These are phyloP conservation scores for Aureobasidium melanogenum DNA, from an alignment of 2,329 filamentous ascomycete species.

Conservation along the genomic window DNA sequence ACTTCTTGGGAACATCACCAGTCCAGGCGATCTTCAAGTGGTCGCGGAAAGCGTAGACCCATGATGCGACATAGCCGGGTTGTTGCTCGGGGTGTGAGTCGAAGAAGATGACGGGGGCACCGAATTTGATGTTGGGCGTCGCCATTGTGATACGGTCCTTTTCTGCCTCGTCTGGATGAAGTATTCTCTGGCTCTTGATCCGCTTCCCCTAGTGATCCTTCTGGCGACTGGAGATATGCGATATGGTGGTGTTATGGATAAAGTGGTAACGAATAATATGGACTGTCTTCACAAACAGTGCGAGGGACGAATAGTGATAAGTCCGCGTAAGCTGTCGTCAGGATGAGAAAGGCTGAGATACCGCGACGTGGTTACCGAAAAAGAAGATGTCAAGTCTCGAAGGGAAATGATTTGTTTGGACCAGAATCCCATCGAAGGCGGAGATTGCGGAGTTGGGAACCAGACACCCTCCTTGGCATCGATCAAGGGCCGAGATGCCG, in stretches of 20 bases:
- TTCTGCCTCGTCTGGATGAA: no score
- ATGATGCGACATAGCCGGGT: constrained; percentile 11
- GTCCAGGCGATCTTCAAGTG: constrained; percentile 15
- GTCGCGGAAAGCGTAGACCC: constrained; percentile 4
- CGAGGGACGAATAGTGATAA: not conserved
- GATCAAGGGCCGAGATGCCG: not conserved
- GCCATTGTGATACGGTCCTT: not conserved
- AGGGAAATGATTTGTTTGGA: constrained; percentile 12
- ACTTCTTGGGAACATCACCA: constrained; percentile 11
- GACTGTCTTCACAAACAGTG: no score
- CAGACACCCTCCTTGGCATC: not conserved
- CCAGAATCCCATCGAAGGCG: constrained; percentile 7
- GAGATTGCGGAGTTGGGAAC: constrained; percentile 7
- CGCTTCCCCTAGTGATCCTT: not conserved
- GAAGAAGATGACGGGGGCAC: constrained; percentile 15
- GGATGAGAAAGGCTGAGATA: not conserved
- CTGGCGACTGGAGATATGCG: not conserved
- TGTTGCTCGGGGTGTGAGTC: constrained; percentile 16
- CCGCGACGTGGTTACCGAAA: not conserved
- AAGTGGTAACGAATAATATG: not conserved
- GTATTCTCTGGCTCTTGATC: not conserved
- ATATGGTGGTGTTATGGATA: not conserved
- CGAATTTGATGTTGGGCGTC: constrained; percentile 9
- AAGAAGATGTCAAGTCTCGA: constrained; percentile 3
- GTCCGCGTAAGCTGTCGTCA: not conserved